Base-by-base conservation (phyloP, 2,329 filamentous ascomycete species). In the Coniella vitis region DNA sequence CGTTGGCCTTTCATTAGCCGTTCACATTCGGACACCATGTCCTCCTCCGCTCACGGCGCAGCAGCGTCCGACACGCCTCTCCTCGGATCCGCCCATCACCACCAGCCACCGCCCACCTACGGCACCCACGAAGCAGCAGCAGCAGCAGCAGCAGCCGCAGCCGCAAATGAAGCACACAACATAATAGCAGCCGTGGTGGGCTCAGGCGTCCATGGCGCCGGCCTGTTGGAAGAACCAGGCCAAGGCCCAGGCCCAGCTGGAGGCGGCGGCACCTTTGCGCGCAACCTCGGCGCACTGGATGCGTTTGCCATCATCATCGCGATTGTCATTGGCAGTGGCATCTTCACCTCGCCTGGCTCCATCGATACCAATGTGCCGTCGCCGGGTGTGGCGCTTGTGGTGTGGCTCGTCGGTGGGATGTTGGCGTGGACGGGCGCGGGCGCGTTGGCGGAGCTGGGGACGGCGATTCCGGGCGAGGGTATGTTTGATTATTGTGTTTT, bases 321-420 rank as follows among this genome's bases (percentile, higher is more conserved):
- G 56, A 78, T 83, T 52, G 79, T 83, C 47, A 81, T 84, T 41
- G 81, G 81, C 7, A 79, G 76, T 45, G 80, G 81, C 31, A 75
- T 84, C 16, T 84, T 84, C 56, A 82, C 81, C 0, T 83, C 79
- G 1, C 80, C 80, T 0, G 78, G 79, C 0, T 72, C 78, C 10
- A 79, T 84, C 51, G 79, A 83, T 57, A 74, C 74, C 14, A 81
- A 83, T 55, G 78, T 83, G 3, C 78, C 79, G 0, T 83, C 80
- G 0, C 79, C 80, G 0, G 79, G 76, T 8, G 66, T 69, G 1
- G 77, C 79, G 2, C 57, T 84, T 32, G 56, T 78, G 2, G 72
- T 83, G 7, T 84, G 81, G 81, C 67, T 81, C 1, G 64, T 83
- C 10, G 79, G 78, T 16, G 80, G 81, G 1, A 59, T 82, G 0